phyloP scores from a whole-genome alignment of 805 yeast species.

The Spathaspora passalidarum region DNA sequence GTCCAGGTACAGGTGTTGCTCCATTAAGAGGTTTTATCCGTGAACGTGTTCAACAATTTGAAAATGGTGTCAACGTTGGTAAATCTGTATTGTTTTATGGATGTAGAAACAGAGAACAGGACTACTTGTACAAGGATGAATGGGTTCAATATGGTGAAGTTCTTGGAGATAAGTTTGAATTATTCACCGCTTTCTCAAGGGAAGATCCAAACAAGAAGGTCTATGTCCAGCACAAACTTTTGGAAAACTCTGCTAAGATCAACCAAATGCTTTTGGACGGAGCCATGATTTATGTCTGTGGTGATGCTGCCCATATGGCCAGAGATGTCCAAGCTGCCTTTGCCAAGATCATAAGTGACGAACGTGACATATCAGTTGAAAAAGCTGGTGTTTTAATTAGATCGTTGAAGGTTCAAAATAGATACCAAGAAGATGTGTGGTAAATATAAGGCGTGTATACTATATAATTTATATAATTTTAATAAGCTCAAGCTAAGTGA shows the following conservation, averaged over 20 bases:
- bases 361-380: constrained; percentile 60
- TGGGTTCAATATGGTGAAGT: constrained; percentile 73
- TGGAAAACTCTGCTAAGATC: constrained; percentile 50
- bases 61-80: constrained; percentile 48
- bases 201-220: constrained; percentile 52
- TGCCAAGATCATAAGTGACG: constrained; percentile 55
- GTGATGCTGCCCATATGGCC: constrained; percentile 96
- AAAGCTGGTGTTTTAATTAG: constrained; percentile 77
- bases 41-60: constrained; percentile 67
- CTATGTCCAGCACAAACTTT: constrained; percentile 81
- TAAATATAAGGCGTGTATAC: constrained; percentile 23
- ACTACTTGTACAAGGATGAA: constrained; percentile 83
- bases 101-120: constrained; percentile 75
- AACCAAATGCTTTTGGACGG: constrained; percentile 60
- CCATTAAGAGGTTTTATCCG: constrained; percentile 95
- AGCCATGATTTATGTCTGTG: constrained; percentile 92
- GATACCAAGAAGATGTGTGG: constrained; percentile 98
- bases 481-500: constrained; percentile 3
- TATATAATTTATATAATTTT: neutral
- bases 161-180: constrained; percentile 61
- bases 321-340: constrained; percentile 81
- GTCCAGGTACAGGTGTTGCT: constrained; percentile 99
- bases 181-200: constrained; percentile 86
- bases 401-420: constrained; percentile 75
- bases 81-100: constrained; percentile 80